phyloP scores from a whole-genome alignment of 345 rosid species.

The Adansonia digitata region DNA sequence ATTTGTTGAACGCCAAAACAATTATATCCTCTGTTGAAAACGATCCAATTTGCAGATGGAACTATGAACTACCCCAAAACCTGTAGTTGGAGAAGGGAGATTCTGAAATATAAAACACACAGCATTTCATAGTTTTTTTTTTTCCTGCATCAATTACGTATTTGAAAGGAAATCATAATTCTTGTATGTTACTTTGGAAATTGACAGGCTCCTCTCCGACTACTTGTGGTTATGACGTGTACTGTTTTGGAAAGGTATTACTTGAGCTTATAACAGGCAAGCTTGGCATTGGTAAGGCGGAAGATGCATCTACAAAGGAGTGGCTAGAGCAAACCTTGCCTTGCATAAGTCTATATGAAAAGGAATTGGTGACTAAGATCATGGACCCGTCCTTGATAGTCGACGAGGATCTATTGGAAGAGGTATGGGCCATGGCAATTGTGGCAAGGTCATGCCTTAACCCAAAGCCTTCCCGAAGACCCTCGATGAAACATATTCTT shows the following conservation, averaged over 20 bases:
- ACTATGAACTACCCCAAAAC: neutral
- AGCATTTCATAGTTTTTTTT: neutral
- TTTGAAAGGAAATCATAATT: constrained; percentile 5
- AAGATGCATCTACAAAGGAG: constrained; percentile 50
- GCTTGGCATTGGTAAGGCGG: constrained; percentile 68
- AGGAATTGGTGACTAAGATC: constrained; percentile 67
- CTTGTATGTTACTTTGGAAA: constrained; percentile 17
- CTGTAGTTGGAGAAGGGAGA: neutral
- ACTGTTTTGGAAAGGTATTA: constrained; percentile 84
- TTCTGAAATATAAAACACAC: neutral
- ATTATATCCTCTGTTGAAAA: neutral
- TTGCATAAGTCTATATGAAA: constrained; percentile 53
- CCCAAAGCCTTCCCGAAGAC: constrained; percentile 77
- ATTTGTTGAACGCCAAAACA: neutral
- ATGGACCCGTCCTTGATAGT: constrained; percentile 76
- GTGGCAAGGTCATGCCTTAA: constrained; percentile 89
- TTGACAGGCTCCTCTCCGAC: constrained; percentile 43
- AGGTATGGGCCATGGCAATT: constrained; percentile 97
- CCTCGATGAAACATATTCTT: constrained; percentile 75
- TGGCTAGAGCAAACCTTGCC: constrained; percentile 57
- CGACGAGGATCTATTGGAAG: constrained; percentile 89
- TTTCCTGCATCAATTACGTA: neutral
- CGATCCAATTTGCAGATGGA: neutral
- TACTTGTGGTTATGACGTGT: constrained; percentile 72
- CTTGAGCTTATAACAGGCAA: constrained; percentile 89